phyloP scores from a whole-genome alignment of 768 basidiomycete species.

The Russula lepida region DNA sequence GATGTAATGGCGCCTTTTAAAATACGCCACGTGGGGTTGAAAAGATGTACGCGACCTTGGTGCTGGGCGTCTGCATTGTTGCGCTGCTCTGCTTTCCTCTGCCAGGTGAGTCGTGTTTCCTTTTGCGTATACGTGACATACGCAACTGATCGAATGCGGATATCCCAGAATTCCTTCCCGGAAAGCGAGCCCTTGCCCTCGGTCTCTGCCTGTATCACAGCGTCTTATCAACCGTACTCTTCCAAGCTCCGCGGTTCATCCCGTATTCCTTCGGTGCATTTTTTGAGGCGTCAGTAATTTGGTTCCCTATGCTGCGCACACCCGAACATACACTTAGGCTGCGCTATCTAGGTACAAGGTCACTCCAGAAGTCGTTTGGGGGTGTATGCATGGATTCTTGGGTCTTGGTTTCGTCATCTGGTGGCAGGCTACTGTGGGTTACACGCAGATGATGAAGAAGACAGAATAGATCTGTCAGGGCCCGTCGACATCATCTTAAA shows the following conservation, averaged over 20 bases:
- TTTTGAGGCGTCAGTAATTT: constrained; percentile 47
- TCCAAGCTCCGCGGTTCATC: constrained; percentile 71
- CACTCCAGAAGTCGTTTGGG: constrained; percentile 71
- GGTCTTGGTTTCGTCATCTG: constrained; percentile 66
- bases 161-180: constrained; percentile 64
- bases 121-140: not conserved
- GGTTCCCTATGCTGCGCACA: not conserved
- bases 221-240: constrained; percentile 62
- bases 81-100: constrained; percentile 58
- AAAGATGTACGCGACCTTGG: constrained; percentile 63
- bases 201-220: constrained; percentile 70
- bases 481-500: not conserved
- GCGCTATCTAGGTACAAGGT: constrained; percentile 39
- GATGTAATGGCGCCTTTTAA: not conserved
- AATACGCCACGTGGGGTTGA: not conserved
- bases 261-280: constrained; percentile 57
- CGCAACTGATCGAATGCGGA: not conserved
- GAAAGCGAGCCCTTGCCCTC: constrained; percentile 76
- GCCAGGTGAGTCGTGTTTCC: constrained; percentile 47
- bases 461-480: not conserved
- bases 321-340: not conserved
- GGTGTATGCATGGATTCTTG: constrained; percentile 58
- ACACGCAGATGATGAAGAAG: constrained; percentile 22
- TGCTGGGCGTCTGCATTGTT: constrained; percentile 51
- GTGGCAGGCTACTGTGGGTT: constrained; percentile 71